These are phyloP conservation scores for Toxoplasma gondii DNA, from an alignment of 169 alveolate species.

Conservation along the genomic window DNA sequence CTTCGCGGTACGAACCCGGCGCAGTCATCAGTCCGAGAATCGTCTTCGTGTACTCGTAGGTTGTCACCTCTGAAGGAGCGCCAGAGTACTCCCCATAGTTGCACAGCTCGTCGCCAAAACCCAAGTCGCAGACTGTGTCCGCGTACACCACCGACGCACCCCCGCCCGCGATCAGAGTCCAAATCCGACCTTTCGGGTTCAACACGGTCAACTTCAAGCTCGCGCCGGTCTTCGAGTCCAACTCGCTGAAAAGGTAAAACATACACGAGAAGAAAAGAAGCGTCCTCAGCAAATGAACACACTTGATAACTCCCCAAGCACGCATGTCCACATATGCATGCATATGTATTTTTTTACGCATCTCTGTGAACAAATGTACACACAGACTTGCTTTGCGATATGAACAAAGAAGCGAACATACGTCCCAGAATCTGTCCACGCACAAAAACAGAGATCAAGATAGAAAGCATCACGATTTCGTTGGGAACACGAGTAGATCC, in stretches of 20 bases:
- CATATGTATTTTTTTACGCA: no score
- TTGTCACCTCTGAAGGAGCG: slow-evolving; percentile 72
- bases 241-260: slow-evolving; percentile 20
- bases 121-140: slow-evolving; percentile 72
- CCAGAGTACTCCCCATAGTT: slow-evolving; percentile 77
- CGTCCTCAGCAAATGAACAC: no score
- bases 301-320: no score
- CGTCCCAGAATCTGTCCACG: no score
- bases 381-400: no score
- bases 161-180: slow-evolving; percentile 76
- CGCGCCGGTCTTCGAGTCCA: slow-evolving; percentile 75
- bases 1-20: slow-evolving; percentile 62
- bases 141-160: slow-evolving; percentile 75
- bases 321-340: no score
- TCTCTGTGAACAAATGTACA: no score
- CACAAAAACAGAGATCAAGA: no score
- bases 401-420: no score
- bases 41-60: slow-evolving; percentile 72
- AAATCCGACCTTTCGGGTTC: slow-evolving; percentile 74
- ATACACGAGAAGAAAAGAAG: neutral
- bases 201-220: slow-evolving; percentile 72
- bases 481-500: no score
- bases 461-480: no score
- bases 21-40: slow-evolving; percentile 63
- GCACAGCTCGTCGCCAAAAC: slow-evolving; percentile 70